Evolutionary conservation across 805 yeast species (phyloP), one percentile per base, ranked within the genome.

Genomic region (Lipomyces yamanashiensis): DNA sequence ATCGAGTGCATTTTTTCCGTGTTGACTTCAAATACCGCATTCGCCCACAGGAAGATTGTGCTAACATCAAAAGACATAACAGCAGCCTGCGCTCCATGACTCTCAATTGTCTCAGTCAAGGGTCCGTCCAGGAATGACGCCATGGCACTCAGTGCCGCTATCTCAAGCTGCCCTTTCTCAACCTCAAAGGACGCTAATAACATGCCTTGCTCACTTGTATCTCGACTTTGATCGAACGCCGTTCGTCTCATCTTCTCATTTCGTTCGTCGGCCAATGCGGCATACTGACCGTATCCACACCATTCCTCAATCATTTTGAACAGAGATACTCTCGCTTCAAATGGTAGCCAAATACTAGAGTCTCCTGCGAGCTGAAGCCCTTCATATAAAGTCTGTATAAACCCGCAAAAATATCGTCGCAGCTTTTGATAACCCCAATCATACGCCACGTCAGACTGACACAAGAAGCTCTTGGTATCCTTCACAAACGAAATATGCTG

Each of bases 211-310:
- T 76, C 69, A 61, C 69, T 59, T 73, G 81, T 78, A 8, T 74
- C 76, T 23, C 68, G 65, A 75, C 75, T 52, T 76, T 84, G 63
- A 72, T 80, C 70, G 17, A 76, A 57, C 0, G 75, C 77, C 0
- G 72, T 68, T 12, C 73, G 71, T 19, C 80, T 58, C 78, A 85
- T 80, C 85, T 87, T 87, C 0, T 77, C 73, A 67, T 91, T 91
- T 51, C 97, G 79, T 48, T 87, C 88, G 37, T 85, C 85, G 1
- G 91, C 84, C 1, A 86, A 72, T 0, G 79, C 72, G 8, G 84
- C 81, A 28, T 85, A 79, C 58, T 84, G 87, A 1, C 98, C 98
- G 75, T 85, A 85, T 0, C 96, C 96, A 74, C 97, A 92, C 99
- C 99, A 95, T 73, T 90, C 96, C 68, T 89, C 92, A 61, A 95